phyloP scores from a whole-genome alignment of 2,329 filamentous ascomycete genomes.

The Aspergillus sp. region DNA sequence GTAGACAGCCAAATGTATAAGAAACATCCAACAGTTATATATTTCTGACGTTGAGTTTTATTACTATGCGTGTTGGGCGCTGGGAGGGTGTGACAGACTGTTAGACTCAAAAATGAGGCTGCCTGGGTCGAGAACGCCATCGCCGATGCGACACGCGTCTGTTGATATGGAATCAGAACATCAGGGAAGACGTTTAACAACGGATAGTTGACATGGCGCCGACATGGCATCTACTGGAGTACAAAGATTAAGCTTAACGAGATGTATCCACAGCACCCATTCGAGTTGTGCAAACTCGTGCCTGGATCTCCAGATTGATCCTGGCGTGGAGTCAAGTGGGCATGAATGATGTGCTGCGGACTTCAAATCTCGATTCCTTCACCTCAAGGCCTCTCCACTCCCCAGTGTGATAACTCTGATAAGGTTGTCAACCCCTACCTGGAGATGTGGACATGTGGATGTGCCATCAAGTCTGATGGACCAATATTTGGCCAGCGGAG shows the following conservation, averaged over 20 bases:
- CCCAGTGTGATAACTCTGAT: conserved; percentile 23
- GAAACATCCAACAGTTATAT: neutral
- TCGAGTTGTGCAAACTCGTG: neutral
- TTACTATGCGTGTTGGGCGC: neutral
- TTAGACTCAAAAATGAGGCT: neutral
- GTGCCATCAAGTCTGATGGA: conserved; percentile 23
- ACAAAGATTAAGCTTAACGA: conserved; percentile 7
- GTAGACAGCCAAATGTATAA: too few relatives aligned
- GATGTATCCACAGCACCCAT: conserved; percentile 7
- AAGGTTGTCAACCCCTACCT: conserved; percentile 24
- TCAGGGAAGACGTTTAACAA: neutral
- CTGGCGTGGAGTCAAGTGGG: conserved; percentile 23
- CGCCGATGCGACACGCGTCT: neutral
- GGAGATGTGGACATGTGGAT: conserved; percentile 26
- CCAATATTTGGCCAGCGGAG: conserved; percentile 22
- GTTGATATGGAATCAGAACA: neutral
- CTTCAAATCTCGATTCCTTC: conserved; percentile 10
- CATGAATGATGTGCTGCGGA: conserved; percentile 16
- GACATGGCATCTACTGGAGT: neutral
- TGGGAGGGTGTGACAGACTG: neutral
- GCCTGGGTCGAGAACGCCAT: neutral
- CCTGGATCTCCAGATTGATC: conserved; percentile 10
- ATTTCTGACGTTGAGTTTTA: neutral
- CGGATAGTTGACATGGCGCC: neutral
- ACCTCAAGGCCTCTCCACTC: conserved; percentile 22